Percentiles rank a stretch among this genome's conserved stretches.
Evolutionary conservation across 2,329 filamentous ascomycete species (phyloP).

Genomic region (Alternaria dauci): DNA sequence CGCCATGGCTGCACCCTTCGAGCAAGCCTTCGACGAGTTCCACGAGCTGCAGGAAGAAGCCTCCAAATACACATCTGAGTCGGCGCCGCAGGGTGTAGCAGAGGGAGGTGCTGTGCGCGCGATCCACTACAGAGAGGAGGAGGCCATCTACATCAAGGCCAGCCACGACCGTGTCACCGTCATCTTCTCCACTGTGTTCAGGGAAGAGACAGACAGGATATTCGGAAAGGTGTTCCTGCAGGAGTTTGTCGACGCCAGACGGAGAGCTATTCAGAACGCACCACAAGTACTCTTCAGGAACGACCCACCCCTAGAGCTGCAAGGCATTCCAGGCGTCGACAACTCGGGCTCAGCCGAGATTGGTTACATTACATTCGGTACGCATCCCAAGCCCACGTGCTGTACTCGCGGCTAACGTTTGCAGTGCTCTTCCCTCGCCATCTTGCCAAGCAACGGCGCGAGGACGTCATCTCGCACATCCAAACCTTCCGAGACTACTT

Average conservation of each 20-base stretch:
- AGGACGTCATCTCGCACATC: constrained; percentile 97
- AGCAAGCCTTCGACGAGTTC: constrained; percentile 95
- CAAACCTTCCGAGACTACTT: constrained; percentile 99
- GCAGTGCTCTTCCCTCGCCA: constrained; percentile 94
- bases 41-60: constrained; percentile 86
- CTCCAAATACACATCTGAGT: constrained; percentile 90
- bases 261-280: constrained; percentile 96
- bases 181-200: constrained; percentile 98
- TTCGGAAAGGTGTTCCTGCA: constrained; percentile 95
- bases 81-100: constrained; percentile 86
- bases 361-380: constrained; percentile 98
- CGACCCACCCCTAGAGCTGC: constrained; percentile 90
- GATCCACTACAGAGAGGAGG: constrained; percentile 98
- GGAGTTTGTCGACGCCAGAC: constrained; percentile 96
- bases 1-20: constrained; percentile 97
- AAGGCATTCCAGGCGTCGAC: constrained; percentile 84
- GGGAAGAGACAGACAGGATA: constrained; percentile 95
- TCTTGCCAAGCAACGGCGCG: constrained; percentile 86
- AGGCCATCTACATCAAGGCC: constrained; percentile 98
- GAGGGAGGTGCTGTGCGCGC: constrained; percentile 94
- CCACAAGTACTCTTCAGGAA: constrained; percentile 97
- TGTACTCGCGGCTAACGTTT: constrained; percentile 24
- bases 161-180: constrained; percentile 97
- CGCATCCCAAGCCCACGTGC: constrained; percentile 38
- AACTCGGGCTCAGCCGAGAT: constrained; percentile 79